Evolutionary conservation across 1,284 basidiomycete genomes (phyloP), one percentile per base, ranked within the genome.

Genomic region (Cutaneotrichosporon cyanovorans): DNA sequence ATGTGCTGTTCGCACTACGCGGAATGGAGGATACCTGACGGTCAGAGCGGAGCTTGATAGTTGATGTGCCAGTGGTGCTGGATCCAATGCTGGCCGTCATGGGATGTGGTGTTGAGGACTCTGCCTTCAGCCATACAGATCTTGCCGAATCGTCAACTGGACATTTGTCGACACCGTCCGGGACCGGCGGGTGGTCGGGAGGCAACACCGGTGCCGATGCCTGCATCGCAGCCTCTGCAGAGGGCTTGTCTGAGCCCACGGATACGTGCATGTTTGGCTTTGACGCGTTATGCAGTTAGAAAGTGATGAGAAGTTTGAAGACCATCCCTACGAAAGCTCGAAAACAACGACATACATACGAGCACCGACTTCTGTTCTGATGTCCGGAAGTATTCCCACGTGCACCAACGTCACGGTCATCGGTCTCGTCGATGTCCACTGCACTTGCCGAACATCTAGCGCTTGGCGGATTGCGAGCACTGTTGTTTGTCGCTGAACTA

Each of bases 21-120:
- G 92, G 93, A 65, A 97, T 97, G 14, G 88, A 87, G 5, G 92
- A 96, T 22, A 81, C 77, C 63, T 10, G 85, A 78, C 9, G 73
- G 76, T 12, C 60, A 60, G 6, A 68, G 52, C 12, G 19, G 28
- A 85, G 74, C 28, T 21, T 7, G n/a, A n/a, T n/a, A n/a, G n/a
- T n/a, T n/a, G n/a, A n/a, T n/a, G n/a, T n/a, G n/a, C n/a, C n/a
- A n/a, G n/a, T n/a, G n/a, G n/a, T n/a, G 60, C 51, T 32, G 18
- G 57, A 37, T 44, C 56, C 43, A 39, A 58, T 43, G 28, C 59
- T 40, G n/a, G 53, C 59, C 12, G 68, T 56, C 55, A 48, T 69
- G 48, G 40, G 73, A 56, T 40, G 73, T 48, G 49, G 68, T 37
- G 50, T 45, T n/a, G 55, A 42, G 6, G 50, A 45, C 23, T 60